These are phyloP conservation scores for Diaporthe batatas DNA, from an alignment of 2,329 filamentous ascomycete genomes.

Conservation along the genomic window DNA sequence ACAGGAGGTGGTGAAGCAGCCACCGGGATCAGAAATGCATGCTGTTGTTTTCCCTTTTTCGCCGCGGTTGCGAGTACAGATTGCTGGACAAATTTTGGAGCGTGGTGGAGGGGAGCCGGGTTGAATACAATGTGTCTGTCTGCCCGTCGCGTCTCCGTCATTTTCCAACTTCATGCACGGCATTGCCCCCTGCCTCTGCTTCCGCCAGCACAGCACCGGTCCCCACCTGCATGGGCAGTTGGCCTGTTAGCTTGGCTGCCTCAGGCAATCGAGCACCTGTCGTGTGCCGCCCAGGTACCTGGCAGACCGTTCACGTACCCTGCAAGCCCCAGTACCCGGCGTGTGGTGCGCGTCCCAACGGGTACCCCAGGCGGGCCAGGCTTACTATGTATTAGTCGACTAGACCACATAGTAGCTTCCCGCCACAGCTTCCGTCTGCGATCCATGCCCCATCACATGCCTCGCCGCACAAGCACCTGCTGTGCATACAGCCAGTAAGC, in stretches of 20 bases:
- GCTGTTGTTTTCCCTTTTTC: constrained; percentile 31
- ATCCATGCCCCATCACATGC: constrained; percentile 29
- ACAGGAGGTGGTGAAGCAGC: constrained; percentile 19
- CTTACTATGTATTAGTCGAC: background rate
- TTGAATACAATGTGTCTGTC: constrained; percentile 11
- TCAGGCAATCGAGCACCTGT: constrained; percentile 22
- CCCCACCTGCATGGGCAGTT: constrained; percentile 24
- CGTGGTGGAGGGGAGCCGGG: constrained; percentile 21
- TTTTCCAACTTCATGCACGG: constrained; percentile 38
- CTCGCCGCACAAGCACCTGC: constrained; percentile 6
- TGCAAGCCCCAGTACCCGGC: constrained; percentile 31
- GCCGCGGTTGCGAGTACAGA: background rate
- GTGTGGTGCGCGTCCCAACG: background rate
- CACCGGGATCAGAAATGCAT: constrained; percentile 33
- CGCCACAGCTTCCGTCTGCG: constrained; percentile 33
- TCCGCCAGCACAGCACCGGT: constrained; percentile 26
- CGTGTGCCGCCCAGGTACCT: background rate
- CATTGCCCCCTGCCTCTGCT: constrained; percentile 33
- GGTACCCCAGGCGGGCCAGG: background rate
- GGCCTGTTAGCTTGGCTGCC: constrained; percentile 24
- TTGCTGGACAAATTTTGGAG: constrained; percentile 39
- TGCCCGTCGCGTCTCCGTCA: constrained; percentile 35
- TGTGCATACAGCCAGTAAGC: constrained; percentile 1
- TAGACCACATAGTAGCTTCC: background rate
- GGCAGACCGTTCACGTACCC: constrained; percentile 12